These are phyloP conservation scores for Phascolomyces articulosus DNA, from an alignment of 371 early-diverging fungal species.

Conservation along the genomic window DNA sequence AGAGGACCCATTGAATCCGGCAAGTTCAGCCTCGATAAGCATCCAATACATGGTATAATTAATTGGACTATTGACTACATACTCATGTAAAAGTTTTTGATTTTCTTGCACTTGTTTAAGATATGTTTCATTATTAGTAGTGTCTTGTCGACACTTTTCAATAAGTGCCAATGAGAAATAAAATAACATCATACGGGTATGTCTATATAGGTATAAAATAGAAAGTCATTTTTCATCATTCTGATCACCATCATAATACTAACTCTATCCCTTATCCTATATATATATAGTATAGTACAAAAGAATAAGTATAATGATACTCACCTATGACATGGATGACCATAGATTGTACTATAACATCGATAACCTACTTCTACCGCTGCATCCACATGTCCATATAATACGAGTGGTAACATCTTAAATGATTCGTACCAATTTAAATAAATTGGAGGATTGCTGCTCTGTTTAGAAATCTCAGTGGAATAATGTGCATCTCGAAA, in stretches of 20 bases:
- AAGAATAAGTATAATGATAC: too few species aligned
- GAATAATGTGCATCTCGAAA: constrained; percentile 43
- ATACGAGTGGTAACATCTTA: constrained; percentile 36
- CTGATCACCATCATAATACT: too few species aligned
- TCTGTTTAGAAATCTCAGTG: constrained; percentile 32
- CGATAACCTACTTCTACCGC: constrained; percentile 36
- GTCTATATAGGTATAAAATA: too few species aligned
- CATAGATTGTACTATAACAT: constrained; percentile 26
- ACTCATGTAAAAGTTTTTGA: constrained; percentile 26
- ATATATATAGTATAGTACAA: not conserved
- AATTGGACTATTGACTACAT: constrained; percentile 28
- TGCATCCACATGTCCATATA: constrained; percentile 43
- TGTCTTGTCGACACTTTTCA: constrained; percentile 24
- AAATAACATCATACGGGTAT: constrained; percentile 34
- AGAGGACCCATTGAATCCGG: not conserved
- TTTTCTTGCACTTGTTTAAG: constrained; percentile 28
- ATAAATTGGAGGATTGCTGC: constrained; percentile 28
- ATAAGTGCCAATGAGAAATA: constrained; percentile 40
- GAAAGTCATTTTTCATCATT: too few species aligned
- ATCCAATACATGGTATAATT: constrained; percentile 42
- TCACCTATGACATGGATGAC: constrained; percentile 32
- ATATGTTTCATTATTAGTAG: constrained; percentile 17
- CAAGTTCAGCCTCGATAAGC: constrained; percentile 15
- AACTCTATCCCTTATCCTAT: too few species aligned
- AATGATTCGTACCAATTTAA: constrained; percentile 44